A percentile compares a stretch with the other conserved stretches of the same genome.
Evolutionary conservation across 345 rosid genomes (phyloP).

Genomic region (Moricandia arvensis): DNA sequence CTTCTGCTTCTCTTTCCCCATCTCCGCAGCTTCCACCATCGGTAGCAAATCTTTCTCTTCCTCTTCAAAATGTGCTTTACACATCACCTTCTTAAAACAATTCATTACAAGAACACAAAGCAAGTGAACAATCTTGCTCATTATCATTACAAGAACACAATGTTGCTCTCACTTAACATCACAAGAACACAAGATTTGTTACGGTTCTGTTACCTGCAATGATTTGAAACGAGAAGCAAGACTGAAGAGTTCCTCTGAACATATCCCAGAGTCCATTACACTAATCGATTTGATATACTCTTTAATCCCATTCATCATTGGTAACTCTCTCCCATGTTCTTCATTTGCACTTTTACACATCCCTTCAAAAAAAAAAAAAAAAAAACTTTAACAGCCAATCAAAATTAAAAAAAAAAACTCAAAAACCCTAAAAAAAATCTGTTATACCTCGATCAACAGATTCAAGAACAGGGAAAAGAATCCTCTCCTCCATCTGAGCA

Average conservation of each 20-base stretch:
- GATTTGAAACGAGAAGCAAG: constrained; percentile 57
- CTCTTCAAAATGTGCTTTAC: constrained; percentile 59
- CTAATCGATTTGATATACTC: constrained; percentile 66
- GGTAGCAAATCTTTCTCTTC: constrained; percentile 66
- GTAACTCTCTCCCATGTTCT: constrained; percentile 72
- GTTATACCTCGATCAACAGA: constrained; percentile 59
- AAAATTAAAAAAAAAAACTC: background rate
- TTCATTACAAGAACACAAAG: background rate
- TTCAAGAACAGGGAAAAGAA: constrained; percentile 62
- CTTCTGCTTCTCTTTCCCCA: constrained; percentile 52
- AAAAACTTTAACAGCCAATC: background rate
- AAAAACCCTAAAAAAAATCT: background rate
- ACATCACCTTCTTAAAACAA: too few species aligned
- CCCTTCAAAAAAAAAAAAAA: constrained; percentile 35
- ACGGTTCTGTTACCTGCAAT: constrained; percentile 41
- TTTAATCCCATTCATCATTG: constrained; percentile 70
- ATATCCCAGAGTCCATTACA: constrained; percentile 51
- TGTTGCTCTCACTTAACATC: background rate
- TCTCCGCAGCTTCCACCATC: constrained; percentile 60
- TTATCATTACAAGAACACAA: background rate
- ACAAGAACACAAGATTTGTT: background rate
- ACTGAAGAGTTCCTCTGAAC: constrained; percentile 49
- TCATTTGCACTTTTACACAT: constrained; percentile 60
- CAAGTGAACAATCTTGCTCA: too few species aligned
- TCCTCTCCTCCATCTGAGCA: constrained; percentile 81